These are phyloP conservation scores for Erodium trifolium DNA, from an alignment of 441 rosid species.

Conservation along the genomic window DNA sequence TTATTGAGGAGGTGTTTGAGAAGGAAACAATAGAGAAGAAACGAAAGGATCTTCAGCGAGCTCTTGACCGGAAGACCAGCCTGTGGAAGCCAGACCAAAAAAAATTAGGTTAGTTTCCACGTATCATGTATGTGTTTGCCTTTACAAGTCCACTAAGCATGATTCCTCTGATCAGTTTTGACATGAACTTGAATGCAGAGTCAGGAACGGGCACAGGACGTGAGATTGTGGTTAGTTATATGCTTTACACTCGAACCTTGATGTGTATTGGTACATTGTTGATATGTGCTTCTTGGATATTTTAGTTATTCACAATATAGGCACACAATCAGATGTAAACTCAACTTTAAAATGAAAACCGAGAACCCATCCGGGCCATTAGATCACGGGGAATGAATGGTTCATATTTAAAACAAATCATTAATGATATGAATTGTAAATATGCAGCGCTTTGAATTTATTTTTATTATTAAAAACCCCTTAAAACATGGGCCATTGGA, in stretches of 20 bases:
- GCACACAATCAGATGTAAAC: no score
- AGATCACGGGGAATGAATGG: no score
- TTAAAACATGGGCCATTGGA: no score
- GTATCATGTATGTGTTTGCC: not conserved
- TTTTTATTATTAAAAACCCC: no score
- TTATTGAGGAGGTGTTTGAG: slow-evolving; percentile 37
- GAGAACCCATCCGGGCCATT: no score
- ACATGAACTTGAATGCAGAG: slow-evolving; percentile 28
- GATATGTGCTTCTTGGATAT: not conserved
- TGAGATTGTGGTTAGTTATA: slow-evolving; percentile 43
- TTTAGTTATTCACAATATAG: no score
- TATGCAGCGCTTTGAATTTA: no score
- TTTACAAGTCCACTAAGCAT: not conserved
- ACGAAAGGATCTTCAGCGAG: slow-evolving; percentile 32
- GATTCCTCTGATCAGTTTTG: not conserved
- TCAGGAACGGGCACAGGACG: slow-evolving; percentile 48
- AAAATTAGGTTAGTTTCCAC: slow-evolving; percentile 27
- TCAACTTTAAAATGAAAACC: no score
- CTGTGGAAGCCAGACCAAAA: slow-evolving; percentile 32
- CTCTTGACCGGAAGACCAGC: slow-evolving; percentile 29
- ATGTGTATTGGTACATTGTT: not conserved
- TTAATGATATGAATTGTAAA: no score
- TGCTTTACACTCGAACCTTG: not conserved
- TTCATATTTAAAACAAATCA: no score
- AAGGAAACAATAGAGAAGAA: slow-evolving; percentile 42